Percentiles rank a stretch among this genome's conserved stretches.
phyloP scores from a whole-genome alignment of 108 stramenopile species.

The Conticribra guillardii region DNA sequence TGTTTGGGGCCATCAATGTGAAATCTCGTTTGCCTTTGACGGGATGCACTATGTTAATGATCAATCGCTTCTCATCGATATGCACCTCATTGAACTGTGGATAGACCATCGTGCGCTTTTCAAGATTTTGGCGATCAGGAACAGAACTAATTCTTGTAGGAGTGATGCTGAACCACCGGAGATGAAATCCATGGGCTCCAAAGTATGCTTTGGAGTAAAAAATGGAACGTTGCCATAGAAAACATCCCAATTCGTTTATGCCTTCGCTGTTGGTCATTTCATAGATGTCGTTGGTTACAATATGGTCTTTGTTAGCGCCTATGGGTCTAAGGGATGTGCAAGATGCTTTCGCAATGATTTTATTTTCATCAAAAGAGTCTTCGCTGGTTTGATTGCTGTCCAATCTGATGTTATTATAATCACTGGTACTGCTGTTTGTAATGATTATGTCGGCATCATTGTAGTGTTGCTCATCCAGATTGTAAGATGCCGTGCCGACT shows the following conservation, averaged over 20 bases:
- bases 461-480: too few relatives aligned
- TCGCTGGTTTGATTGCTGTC: too few relatives aligned
- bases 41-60: slow-evolving; percentile 63
- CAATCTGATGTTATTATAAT: neutral
- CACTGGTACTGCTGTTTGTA: neutral
- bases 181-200: slow-evolving; percentile 62
- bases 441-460: neutral
- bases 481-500: neutral
- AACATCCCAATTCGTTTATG: slow-evolving; percentile 38
- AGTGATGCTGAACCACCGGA: slow-evolving; percentile 77
- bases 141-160: slow-evolving; percentile 55
- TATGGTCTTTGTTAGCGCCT: slow-evolving; percentile 11
- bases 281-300: slow-evolving; percentile 23
- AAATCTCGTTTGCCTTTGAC: slow-evolving; percentile 43
- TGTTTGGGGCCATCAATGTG: slow-evolving; percentile 68
- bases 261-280: slow-evolving; percentile 30
- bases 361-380: neutral
- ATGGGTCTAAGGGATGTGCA: slow-evolving; percentile 7
- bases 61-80: slow-evolving; percentile 64
- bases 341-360: slow-evolving; percentile 9
- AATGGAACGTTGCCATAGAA: slow-evolving; percentile 68
- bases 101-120: slow-evolving; percentile 55
- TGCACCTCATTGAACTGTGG: slow-evolving; percentile 60
- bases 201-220: slow-evolving; percentile 77
- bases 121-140: slow-evolving; percentile 50